Percentiles rank a stretch among this genome's conserved stretches.
Evolutionary conservation across 805 yeast genomes (phyloP).

Genomic region (Yamadazyma endophytica): DNA sequence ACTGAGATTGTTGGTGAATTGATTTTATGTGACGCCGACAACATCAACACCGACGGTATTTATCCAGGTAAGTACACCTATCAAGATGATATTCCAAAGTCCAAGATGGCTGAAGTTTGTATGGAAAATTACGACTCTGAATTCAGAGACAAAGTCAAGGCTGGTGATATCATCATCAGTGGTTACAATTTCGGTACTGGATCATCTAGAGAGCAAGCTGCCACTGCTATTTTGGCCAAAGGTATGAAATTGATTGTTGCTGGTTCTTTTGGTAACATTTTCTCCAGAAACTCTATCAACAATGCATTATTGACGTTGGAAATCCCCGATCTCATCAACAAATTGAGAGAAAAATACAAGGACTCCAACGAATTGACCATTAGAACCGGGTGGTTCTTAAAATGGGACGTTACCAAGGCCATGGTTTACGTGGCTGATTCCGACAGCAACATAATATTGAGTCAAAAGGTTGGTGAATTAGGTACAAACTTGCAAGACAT

Average conservation of each 20-base stretch:
- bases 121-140: conserved; percentile 98
- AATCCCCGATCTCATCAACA: conserved; percentile 79
- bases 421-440: conserved; percentile 73
- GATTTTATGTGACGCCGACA: conserved; percentile 94
- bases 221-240: conserved; percentile 93
- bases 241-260: conserved; percentile 91
- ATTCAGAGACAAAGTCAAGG: conserved; percentile 71
- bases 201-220: conserved; percentile 98
- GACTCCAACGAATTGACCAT: conserved; percentile 71
- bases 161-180: conserved; percentile 85
- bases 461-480: conserved; percentile 90
- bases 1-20: conserved; percentile 84
- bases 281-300: conserved; percentile 92
- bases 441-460: conserved; percentile 56
- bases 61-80: conserved; percentile 99
- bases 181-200: conserved; percentile 99
- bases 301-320: conserved; percentile 92
- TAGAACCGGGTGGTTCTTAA: conserved; percentile 90
- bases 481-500: conserved; percentile 96
- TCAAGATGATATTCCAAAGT: conserved; percentile 93
- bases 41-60: conserved; percentile 96
- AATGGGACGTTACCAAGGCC: conserved; percentile 89
- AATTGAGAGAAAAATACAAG: conserved; percentile 65
- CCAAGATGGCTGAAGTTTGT: conserved; percentile 97
- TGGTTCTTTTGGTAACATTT: conserved; percentile 96